phyloP scores from a whole-genome alignment of 2,329 filamentous ascomycete species.

The Fusarium piperis region DNA sequence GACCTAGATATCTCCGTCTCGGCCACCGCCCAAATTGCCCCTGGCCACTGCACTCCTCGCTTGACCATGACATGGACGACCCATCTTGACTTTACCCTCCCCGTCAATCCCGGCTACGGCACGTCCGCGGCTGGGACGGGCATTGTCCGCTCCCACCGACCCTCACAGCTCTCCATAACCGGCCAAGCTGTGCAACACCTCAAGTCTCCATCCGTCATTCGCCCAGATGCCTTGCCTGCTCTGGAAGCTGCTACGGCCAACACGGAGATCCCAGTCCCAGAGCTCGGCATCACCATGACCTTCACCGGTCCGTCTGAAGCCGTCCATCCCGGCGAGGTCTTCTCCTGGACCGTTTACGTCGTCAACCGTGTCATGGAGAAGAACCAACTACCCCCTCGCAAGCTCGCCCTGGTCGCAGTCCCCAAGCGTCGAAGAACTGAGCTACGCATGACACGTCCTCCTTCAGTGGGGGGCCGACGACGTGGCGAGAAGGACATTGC shows the following conservation, averaged over 20 bases:
- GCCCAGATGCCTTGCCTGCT: conserved; percentile 68
- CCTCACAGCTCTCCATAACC: conserved; percentile 70
- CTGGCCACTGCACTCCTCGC: conserved; percentile 66
- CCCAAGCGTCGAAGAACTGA: conserved; percentile 71
- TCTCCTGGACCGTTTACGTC: conserved; percentile 78
- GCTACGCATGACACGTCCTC: conserved; percentile 60
- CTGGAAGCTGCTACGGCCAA: conserved; percentile 63
- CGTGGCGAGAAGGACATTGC: conserved; percentile 58
- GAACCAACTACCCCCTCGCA: conserved; percentile 61
- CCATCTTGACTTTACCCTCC: conserved; percentile 73
- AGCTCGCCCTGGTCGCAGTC: conserved; percentile 75
- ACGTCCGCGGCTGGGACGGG: conserved; percentile 59
- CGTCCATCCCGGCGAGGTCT: conserved; percentile 71
- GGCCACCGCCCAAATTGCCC: conserved; percentile 66
- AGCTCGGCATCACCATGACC: conserved; percentile 79
- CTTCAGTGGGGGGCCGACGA: conserved; percentile 57
- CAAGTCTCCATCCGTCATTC: conserved; percentile 64
- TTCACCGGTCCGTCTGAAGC: conserved; percentile 69
- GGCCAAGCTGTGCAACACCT: conserved; percentile 65
- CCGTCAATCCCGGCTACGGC: conserved; percentile 71
- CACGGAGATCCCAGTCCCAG: conserved; percentile 59
- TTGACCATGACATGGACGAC: conserved; percentile 76
- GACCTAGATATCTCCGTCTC: conserved; percentile 69
- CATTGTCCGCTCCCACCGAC: conserved; percentile 69
- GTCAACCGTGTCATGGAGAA: conserved; percentile 72